These are phyloP conservation scores for Penicillium desertorum DNA, from an alignment of 495 filamentous ascomycete species.

Conservation along the genomic window DNA sequence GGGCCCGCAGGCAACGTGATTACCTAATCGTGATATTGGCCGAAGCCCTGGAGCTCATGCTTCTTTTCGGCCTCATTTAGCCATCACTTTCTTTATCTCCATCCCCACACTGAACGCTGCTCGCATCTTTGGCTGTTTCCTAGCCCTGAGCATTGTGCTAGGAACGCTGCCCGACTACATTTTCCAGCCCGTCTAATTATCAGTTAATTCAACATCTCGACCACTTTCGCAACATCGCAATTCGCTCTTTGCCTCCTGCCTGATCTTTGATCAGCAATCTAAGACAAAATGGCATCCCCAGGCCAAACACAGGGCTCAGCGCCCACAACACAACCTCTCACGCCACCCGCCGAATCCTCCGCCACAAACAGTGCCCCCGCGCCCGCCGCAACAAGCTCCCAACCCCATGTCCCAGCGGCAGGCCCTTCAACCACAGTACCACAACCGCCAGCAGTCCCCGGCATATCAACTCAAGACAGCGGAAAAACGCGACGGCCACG, in stretches of 20 bases:
- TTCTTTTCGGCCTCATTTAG: conserved; percentile 25
- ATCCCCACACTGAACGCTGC: background rate
- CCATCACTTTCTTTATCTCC: conserved; percentile 5
- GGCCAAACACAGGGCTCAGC: conserved; percentile 35
- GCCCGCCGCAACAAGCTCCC: conserved; percentile 24
- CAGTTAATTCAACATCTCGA: conserved; percentile 3
- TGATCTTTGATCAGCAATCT: conserved; percentile 1
- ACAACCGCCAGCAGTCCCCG: conserved; percentile 45
- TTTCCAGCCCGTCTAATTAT: conserved; percentile 4
- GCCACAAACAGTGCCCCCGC: conserved; percentile 23
- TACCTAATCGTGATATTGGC: conserved; percentile 20
- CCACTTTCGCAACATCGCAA: conserved; percentile 10
- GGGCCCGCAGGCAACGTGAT: background rate
- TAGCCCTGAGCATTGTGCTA: background rate
- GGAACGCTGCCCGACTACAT: conserved; percentile 7
- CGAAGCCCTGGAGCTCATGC: conserved; percentile 20
- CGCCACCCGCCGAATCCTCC: conserved; percentile 46
- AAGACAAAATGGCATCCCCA: conserved; percentile 44
- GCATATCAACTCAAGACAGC: conserved; percentile 58
- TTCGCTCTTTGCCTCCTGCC: conserved; percentile 5
- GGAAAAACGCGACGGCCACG: conserved; percentile 74
- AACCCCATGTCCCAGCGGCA: conserved; percentile 14
- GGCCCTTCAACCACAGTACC: conserved; percentile 30
- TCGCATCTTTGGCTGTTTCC: background rate
- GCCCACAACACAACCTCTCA: conserved; percentile 44